Evolutionary conservation across 192 early-diverging fungal species (phyloP).

Genomic region (Geranomyces michiganensis): DNA sequence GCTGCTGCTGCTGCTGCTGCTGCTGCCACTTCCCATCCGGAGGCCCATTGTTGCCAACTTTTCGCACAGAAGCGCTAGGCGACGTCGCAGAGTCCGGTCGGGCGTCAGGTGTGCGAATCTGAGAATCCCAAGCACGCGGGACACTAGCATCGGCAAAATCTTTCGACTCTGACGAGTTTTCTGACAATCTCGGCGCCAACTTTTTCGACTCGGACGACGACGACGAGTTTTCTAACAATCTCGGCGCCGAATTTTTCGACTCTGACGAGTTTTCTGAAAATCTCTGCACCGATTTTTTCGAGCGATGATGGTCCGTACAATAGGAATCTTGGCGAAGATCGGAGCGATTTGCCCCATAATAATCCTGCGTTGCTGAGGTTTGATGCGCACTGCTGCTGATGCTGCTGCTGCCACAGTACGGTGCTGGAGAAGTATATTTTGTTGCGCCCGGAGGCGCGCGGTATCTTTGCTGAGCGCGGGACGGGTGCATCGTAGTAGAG

Average conservation of each 20-base stretch:
- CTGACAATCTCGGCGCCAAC: background rate
- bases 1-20: background rate
- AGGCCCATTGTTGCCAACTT: background rate
- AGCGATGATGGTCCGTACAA: background rate
- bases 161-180: background rate
- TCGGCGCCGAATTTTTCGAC: background rate
- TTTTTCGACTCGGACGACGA: background rate
- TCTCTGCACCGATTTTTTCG: background rate
- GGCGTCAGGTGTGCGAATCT: too few relatives aligned
- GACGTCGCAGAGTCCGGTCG: too few relatives aligned
- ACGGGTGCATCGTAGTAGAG: background rate
- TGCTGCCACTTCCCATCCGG: background rate
- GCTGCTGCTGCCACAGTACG: too few relatives aligned
- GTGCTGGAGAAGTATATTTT: background rate
- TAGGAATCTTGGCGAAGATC: background rate
- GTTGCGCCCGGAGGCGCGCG: too few relatives aligned
- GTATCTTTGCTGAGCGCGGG: too few relatives aligned
- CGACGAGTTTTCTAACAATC: background rate
- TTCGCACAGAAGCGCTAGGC: background rate
- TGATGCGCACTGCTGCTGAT: constrained; percentile 3
- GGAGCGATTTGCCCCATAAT: background rate
- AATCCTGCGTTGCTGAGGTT: too few relatives aligned
- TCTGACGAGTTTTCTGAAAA: background rate
- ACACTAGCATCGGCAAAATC: too few relatives aligned
- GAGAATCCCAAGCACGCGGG: too few relatives aligned